phyloP scores from a whole-genome alignment of 2,329 filamentous ascomycete species.

The Arthrobotrys sinensis region DNA sequence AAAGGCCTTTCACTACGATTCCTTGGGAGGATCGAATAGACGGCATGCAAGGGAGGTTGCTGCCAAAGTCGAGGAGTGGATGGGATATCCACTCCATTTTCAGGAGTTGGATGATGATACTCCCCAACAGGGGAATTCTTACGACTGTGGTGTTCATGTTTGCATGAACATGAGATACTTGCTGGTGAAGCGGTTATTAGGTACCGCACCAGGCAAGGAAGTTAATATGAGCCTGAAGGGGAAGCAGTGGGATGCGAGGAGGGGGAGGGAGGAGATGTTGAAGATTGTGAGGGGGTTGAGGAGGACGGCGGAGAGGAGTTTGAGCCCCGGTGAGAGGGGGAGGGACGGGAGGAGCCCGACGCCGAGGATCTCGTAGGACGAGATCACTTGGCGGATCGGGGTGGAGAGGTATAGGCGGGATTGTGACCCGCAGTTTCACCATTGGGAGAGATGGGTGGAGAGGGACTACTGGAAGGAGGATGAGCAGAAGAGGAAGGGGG shows the following conservation, averaged over 20 bases:
- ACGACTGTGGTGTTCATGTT: slow-evolving; percentile 95
- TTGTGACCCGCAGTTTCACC: too few species aligned
- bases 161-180: slow-evolving; percentile 95
- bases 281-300: slow-evolving; percentile 88
- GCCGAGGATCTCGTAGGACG: slow-evolving; percentile 62
- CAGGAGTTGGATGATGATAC: slow-evolving; percentile 82
- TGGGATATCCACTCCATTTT: slow-evolving; percentile 77
- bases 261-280: slow-evolving; percentile 90
- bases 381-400: slow-evolving; percentile 3
- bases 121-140: slow-evolving; percentile 91
- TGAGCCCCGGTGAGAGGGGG: slow-evolving; percentile 39
- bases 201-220: slow-evolving; percentile 84
- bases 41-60: slow-evolving; percentile 80
- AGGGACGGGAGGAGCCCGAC: slow-evolving; percentile 62
- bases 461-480: too few species aligned
- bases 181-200: slow-evolving; percentile 85
- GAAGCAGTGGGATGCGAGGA: slow-evolving; percentile 83
- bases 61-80: slow-evolving; percentile 78
- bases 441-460: too few species aligned
- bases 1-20: slow-evolving; percentile 97
- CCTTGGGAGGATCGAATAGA: slow-evolving; percentile 81
- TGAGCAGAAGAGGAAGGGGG: too few species aligned
- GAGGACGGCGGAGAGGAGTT: slow-evolving; percentile 86
- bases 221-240: slow-evolving; percentile 94
- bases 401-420: too few species aligned